These are phyloP conservation scores for Yarrowia porcina DNA, from an alignment of 805 yeast genomes.

Conservation along the genomic window DNA sequence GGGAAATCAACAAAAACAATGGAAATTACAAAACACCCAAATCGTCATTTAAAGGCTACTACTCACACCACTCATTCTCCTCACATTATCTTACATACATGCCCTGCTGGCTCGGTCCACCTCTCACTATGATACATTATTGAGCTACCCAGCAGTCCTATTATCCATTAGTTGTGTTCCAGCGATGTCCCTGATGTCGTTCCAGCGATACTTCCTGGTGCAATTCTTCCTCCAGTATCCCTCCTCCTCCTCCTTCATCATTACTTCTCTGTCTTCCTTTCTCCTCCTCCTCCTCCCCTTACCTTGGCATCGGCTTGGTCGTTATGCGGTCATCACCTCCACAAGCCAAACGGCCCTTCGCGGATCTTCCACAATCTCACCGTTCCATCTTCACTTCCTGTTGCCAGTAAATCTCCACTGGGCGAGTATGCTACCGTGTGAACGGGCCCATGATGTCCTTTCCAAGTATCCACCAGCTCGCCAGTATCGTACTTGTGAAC, in stretches of 20 bases:
- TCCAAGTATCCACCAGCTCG: constrained; percentile 77
- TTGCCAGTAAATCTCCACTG: constrained; percentile 67
- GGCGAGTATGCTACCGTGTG: constrained; percentile 87
- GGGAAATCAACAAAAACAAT: too few species aligned
- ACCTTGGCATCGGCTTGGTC: too few species aligned
- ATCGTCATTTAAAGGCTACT: too few species aligned
- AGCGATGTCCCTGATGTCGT: too few species aligned
- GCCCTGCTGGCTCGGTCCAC: background rate
- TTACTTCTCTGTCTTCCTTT: background rate
- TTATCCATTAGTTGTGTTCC: too few species aligned
- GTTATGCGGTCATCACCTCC: constrained; percentile 33
- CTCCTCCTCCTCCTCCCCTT: background rate
- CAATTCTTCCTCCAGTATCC: too few species aligned
- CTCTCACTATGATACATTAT: constrained; percentile 13
- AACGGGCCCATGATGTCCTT: constrained; percentile 97
- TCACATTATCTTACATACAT: background rate
- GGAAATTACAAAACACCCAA: too few species aligned
- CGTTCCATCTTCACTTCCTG: constrained; percentile 98
- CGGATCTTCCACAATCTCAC: constrained; percentile 85
- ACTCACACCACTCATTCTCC: background rate
- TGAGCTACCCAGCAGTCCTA: background rate
- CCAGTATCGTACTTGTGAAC: constrained; percentile 55
- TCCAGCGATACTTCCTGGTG: too few species aligned
- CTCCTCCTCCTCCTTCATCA: too few species aligned
- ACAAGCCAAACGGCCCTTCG: constrained; percentile 37